Evolutionary conservation across 106 monocot genomes (phyloP).

Genomic region (Phalaenopsis aphrodite): DNA sequence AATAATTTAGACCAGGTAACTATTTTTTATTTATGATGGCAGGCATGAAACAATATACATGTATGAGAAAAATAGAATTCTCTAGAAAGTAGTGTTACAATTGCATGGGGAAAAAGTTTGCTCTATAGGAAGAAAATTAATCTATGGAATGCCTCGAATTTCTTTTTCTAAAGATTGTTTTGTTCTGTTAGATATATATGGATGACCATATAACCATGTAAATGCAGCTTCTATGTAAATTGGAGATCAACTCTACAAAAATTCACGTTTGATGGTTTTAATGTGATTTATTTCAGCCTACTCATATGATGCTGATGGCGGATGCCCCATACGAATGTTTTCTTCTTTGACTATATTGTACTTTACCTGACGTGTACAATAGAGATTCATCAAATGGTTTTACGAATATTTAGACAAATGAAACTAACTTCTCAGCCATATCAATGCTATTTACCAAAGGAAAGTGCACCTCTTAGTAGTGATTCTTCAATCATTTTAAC

Average conservation of each 20-base stretch:
- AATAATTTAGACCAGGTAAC: conserved; percentile 66
- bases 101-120: not conserved
- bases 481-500: too few species aligned
- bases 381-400: not conserved
- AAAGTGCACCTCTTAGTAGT: too few species aligned
- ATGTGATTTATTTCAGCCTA: not conserved
- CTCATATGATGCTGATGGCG: not conserved
- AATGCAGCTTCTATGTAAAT: not conserved
- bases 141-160: not conserved
- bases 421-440: too few species aligned
- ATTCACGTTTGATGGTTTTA: not conserved
- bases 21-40: not conserved
- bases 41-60: not conserved
- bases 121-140: not conserved
- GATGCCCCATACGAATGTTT: not conserved
- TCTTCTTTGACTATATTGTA: not conserved
- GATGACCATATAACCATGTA: not conserved
- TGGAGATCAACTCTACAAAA: not conserved
- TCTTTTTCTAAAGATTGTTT: not conserved
- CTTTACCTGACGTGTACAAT: not conserved
- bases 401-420: not conserved
- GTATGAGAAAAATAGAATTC: not conserved
- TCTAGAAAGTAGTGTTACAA: not conserved
- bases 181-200: not conserved
- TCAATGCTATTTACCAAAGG: too few species aligned